phyloP scores from a whole-genome alignment of 495 filamentous ascomycete species.

The Trichoderma parareesei region DNA sequence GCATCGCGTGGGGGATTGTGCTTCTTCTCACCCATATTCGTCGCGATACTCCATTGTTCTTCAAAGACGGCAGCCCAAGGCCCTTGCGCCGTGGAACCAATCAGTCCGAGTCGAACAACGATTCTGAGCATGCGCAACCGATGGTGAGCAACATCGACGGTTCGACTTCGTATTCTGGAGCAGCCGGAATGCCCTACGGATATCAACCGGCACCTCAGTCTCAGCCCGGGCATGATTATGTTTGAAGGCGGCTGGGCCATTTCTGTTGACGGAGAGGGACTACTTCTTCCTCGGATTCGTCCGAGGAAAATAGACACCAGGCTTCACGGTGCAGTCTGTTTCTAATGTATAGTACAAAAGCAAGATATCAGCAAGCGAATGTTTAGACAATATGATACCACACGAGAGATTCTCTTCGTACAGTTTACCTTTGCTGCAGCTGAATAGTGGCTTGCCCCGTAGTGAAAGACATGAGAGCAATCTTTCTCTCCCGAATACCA shows the following conservation, averaged over 20 bases:
- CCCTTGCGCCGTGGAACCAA: background rate
- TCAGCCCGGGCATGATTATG: background rate
- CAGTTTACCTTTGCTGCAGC: too few species aligned
- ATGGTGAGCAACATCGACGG: background rate
- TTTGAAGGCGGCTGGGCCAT: background rate
- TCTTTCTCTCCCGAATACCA: too few species aligned
- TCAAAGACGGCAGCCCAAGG: slow-evolving; percentile 2
- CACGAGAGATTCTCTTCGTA: too few species aligned
- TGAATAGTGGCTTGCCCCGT: too few species aligned
- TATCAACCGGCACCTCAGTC: background rate
- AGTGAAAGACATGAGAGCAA: too few species aligned
- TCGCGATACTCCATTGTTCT: slow-evolving; percentile 23
- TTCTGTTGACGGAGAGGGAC: background rate
- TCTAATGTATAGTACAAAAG: too few species aligned
- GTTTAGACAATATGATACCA: too few species aligned
- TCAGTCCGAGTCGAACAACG: background rate
- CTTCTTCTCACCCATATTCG: slow-evolving; percentile 29
- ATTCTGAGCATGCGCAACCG: background rate
- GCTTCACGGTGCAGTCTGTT: too few species aligned
- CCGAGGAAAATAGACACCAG: too few species aligned
- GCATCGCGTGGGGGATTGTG: slow-evolving; percentile 26
- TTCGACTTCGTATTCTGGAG: background rate
- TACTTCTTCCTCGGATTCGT: background rate
- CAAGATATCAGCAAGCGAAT: too few species aligned
- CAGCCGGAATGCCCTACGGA: background rate